phyloP scores from a whole-genome alignment of 2,329 filamentous ascomycete species.

The Calonectria multiphialidica region DNA sequence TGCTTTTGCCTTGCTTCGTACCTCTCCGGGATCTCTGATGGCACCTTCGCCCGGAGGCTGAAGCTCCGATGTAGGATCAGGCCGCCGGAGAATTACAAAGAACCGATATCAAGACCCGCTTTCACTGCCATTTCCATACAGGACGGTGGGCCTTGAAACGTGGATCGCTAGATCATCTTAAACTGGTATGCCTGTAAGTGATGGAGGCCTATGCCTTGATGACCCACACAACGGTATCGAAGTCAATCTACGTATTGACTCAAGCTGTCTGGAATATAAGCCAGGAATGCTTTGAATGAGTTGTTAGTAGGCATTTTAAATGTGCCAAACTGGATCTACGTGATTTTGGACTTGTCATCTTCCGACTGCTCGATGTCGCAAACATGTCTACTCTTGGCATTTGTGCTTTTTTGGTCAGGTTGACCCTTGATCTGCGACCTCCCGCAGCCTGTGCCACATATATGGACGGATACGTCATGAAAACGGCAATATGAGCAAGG shows the following conservation, averaged over 20 bases:
- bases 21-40: not conserved
- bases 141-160: not conserved
- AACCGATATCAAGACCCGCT: not conserved
- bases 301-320: no score
- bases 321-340: no score
- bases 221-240: no score
- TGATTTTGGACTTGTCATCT: no score
- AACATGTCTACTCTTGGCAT: no score
- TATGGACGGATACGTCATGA: no score
- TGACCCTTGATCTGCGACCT: not conserved
- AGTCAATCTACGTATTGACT: no score
- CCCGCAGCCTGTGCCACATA: not conserved
- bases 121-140: not conserved
- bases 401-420: no score
- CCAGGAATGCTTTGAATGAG: no score
- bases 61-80: not conserved
- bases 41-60: not conserved
- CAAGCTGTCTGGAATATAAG: no score
- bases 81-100: not conserved
- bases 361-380: no score
- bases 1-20: not conserved
- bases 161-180: not conserved
- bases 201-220: no score
- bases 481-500: not conserved
- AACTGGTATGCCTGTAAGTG: not conserved